Percentiles rank a stretch among this genome's conserved stretches.
Evolutionary conservation across 805 yeast species (phyloP).

Genomic region (Candida methanosorbosa): DNA sequence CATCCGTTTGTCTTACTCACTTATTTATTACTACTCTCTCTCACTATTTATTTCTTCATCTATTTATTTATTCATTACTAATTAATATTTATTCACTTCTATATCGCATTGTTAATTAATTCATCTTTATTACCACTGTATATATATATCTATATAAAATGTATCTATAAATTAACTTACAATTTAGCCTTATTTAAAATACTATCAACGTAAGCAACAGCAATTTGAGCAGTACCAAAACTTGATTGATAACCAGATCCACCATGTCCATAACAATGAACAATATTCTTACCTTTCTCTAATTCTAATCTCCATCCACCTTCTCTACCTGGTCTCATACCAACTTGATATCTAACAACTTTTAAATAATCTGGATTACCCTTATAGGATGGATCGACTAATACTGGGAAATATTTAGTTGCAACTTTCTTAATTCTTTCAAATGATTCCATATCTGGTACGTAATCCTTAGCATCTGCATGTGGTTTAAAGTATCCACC

Average conservation of each 20-base stretch:
- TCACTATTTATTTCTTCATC: background rate
- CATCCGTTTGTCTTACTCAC: background rate
- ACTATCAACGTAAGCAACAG: background rate
- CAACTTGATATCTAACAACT: constrained; percentile 45
- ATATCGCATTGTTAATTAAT: background rate
- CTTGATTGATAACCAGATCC: constrained; percentile 62
- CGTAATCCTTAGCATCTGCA: constrained; percentile 8
- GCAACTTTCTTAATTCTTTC: constrained; percentile 41
- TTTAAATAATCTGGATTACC: constrained; percentile 31
- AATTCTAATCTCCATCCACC: constrained; percentile 50
- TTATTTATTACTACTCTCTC: background rate
- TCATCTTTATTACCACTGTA: background rate
- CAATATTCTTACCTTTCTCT: constrained; percentile 24
- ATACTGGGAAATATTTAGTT: constrained; percentile 28
- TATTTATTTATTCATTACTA: background rate
- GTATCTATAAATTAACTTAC: background rate
- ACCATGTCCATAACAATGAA: constrained; percentile 66
- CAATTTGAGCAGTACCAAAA: background rate
- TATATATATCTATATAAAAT: background rate
- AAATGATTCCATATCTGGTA: constrained; percentile 34
- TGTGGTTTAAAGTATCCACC: constrained; percentile 39
- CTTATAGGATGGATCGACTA: constrained; percentile 18
- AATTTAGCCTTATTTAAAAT: background rate
- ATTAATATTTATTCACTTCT: too few species aligned
- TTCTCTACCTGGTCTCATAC: constrained; percentile 57